These are phyloP conservation scores for Phytophthora agathidicida DNA, from an alignment of 352 stramenopile genomes.

Conservation along the genomic window DNA sequence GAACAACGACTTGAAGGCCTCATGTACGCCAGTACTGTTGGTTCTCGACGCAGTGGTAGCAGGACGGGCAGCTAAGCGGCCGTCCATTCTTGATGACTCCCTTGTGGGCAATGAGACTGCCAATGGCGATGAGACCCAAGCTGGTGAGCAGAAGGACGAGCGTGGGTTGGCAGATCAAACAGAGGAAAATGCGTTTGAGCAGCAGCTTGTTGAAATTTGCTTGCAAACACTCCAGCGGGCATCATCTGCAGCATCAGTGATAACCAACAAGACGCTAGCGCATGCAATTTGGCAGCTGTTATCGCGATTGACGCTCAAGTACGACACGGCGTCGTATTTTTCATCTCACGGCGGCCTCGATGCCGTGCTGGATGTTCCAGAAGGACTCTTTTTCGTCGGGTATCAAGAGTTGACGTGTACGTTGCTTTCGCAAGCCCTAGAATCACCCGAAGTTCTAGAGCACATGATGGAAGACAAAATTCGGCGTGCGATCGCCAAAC, in stretches of 20 bases:
- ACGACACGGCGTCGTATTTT: conserved; percentile 74
- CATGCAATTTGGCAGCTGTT: conserved; percentile 83
- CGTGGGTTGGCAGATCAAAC: neutral
- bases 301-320: conserved; percentile 69
- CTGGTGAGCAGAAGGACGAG: conserved; percentile 1
- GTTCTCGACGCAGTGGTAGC: conserved; percentile 68
- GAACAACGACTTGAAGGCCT: conserved; percentile 32
- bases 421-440: conserved; percentile 74
- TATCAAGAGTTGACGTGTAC: conserved; percentile 80
- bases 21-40: conserved; percentile 64
- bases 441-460: conserved; percentile 86
- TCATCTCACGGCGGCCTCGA: conserved; percentile 60
- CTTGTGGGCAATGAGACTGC: conserved; percentile 13
- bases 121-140: conserved; percentile 18
- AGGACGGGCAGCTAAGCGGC: conserved; percentile 24
- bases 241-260: conserved; percentile 11
- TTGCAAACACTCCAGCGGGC: conserved; percentile 36
- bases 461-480: conserved; percentile 91
- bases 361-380: conserved; percentile 54
- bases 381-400: conserved; percentile 54
- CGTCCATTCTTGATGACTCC: conserved; percentile 17
- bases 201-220: conserved; percentile 45
- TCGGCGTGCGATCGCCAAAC: conserved; percentile 71
- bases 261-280: conserved; percentile 35
- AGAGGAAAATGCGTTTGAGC: conserved; percentile 32